phyloP scores from a whole-genome alignment of 768 basidiomycete genomes.

The Termitomyces sp. region DNA sequence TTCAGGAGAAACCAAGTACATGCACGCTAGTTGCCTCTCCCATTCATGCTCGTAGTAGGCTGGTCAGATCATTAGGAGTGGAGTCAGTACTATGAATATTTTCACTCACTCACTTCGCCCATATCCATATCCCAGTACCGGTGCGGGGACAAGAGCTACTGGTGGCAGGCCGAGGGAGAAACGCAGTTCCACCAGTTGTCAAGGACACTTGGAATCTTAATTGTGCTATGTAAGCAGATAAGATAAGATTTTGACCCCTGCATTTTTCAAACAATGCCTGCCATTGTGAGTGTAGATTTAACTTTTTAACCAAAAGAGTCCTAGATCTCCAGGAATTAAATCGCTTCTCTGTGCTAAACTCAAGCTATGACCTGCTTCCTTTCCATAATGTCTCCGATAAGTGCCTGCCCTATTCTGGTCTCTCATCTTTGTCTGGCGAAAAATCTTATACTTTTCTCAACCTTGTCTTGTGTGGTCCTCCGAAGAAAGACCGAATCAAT shows the following conservation, averaged over 20 bases:
- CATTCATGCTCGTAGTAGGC: constrained; percentile 3
- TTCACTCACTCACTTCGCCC: constrained; percentile 7
- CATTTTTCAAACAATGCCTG: no score
- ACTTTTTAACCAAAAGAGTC: no score
- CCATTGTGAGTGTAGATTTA: no score
- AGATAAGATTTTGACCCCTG: neutral
- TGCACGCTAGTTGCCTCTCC: constrained; percentile 1
- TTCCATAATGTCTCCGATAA: neutral
- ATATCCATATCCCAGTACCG: neutral
- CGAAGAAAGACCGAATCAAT: neutral
- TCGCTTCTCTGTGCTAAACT: neutral
- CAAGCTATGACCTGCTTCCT: neutral
- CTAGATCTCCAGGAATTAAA: neutral
- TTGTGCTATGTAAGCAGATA: neutral
- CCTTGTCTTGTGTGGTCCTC: neutral
- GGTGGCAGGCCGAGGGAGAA: neutral
- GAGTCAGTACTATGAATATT: neutral
- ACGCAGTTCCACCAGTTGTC: neutral
- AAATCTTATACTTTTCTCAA: neutral
- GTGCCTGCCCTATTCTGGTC: neutral
- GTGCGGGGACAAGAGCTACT: neutral
- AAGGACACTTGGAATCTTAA: neutral
- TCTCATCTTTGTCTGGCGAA: neutral
- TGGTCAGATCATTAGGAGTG: neutral
- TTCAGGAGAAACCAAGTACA: neutral